These are phyloP conservation scores for Kluyveromyces sp. DNA, from an alignment of 1,139 yeast genomes.

Conservation along the genomic window DNA sequence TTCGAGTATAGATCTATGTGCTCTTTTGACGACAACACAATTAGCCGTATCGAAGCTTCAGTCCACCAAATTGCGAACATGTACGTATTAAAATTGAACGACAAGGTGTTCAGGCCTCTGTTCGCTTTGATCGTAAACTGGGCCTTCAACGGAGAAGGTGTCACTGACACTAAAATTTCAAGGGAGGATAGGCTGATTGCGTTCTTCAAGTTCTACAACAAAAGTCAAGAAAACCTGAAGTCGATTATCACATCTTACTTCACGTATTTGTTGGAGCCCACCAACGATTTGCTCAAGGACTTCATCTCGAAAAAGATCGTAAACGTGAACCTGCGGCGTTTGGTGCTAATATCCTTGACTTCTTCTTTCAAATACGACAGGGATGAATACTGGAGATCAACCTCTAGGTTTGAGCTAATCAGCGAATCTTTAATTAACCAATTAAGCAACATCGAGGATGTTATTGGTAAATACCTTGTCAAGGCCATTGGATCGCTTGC, in stretches of 20 bases:
- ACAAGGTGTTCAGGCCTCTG: constrained; percentile 85
- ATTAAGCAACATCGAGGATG: constrained; percentile 56
- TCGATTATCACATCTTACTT: constrained; percentile 84
- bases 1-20: constrained; percentile 60
- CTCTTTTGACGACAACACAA: constrained; percentile 61
- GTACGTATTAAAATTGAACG: constrained; percentile 85
- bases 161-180: constrained; percentile 37
- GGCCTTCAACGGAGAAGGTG: constrained; percentile 83
- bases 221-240: constrained; percentile 73
- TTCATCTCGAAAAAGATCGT: constrained; percentile 37
- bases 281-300: constrained; percentile 45
- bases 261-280: constrained; percentile 76
- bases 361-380: constrained; percentile 82
- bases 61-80: constrained; percentile 67
- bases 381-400: constrained; percentile 91
- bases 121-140: constrained; percentile 86
- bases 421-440: constrained; percentile 58
- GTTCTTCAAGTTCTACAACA: constrained; percentile 81
- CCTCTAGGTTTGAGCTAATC: constrained; percentile 72
- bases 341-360: constrained; percentile 62
- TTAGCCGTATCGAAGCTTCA: constrained; percentile 73
- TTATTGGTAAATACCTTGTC: constrained; percentile 69
- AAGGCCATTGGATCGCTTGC: constrained; percentile 76
- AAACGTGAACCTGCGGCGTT: constrained; percentile 54
- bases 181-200: constrained; percentile 56